Percentiles rank a stretch among this genome's conserved stretches.
phyloP scores from a whole-genome alignment of 768 basidiomycete species.

The Galerina sulciceps region DNA sequence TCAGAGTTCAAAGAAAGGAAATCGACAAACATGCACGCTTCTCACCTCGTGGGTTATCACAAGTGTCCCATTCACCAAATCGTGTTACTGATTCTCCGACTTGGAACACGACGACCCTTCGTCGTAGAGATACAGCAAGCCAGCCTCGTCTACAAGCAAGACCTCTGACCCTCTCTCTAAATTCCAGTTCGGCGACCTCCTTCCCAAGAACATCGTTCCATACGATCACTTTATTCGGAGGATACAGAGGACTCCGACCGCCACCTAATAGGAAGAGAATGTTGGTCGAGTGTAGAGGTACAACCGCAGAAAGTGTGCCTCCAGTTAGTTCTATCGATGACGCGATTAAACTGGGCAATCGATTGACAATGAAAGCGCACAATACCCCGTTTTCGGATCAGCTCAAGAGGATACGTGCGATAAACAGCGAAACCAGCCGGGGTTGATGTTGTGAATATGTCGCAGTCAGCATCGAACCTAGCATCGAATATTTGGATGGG shows the following conservation, averaged over 20 bases:
- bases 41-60: constrained; percentile 83
- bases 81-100: constrained; percentile 62
- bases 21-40: background rate
- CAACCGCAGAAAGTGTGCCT: constrained; percentile 76
- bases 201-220: constrained; percentile 83
- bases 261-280: constrained; percentile 87
- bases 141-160: constrained; percentile 81
- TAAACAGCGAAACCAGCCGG: constrained; percentile 86
- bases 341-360: constrained; percentile 15
- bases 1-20: constrained; percentile 18
- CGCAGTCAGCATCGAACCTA: constrained; percentile 78
- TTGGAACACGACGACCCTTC: constrained; percentile 80
- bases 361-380: constrained; percentile 8
- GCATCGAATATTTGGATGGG: constrained; percentile 80
- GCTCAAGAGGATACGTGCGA: constrained; percentile 71
- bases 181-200: constrained; percentile 89
- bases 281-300: constrained; percentile 82
- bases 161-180: constrained; percentile 82
- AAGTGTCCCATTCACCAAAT: constrained; percentile 83
- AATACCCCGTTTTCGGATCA: constrained; percentile 82
- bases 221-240: constrained; percentile 89
- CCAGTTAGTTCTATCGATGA: constrained; percentile 65
- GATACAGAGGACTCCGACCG: constrained; percentile 85
- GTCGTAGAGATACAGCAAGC: constrained; percentile 80
- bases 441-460: constrained; percentile 81